phyloP scores from a whole-genome alignment of 2,329 filamentous ascomycete species.

The Lachnellula cervina region DNA sequence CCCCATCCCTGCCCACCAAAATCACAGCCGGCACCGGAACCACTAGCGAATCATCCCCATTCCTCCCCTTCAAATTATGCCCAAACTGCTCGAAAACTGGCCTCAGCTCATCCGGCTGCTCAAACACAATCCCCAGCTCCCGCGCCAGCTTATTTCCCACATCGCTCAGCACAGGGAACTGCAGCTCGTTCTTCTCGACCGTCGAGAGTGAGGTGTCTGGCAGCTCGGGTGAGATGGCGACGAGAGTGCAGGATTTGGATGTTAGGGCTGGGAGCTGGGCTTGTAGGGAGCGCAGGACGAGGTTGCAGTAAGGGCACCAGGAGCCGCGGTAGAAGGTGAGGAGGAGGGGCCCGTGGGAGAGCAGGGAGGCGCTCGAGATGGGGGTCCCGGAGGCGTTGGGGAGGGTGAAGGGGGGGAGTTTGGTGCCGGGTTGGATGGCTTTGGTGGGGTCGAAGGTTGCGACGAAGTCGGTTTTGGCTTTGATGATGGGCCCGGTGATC shows the following conservation, averaged over 20 bases:
- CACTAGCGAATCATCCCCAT: constrained; percentile 36
- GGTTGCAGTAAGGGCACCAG: constrained; percentile 45
- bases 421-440: constrained; percentile 33
- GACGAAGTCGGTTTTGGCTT: constrained; percentile 9
- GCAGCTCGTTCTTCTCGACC: constrained; percentile 37
- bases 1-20: constrained; percentile 34
- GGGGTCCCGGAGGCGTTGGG: constrained; percentile 33
- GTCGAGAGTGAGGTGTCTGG: constrained; percentile 36
- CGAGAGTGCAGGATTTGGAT: constrained; percentile 36
- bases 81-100: constrained; percentile 29
- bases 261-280: constrained; percentile 33
- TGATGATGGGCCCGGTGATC: constrained; percentile 12
- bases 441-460: constrained; percentile 14
- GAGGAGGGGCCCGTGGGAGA: constrained; percentile 33
- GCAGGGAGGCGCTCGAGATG: constrained; percentile 31
- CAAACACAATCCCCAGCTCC: constrained; percentile 35
- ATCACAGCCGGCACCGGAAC: constrained; percentile 38
- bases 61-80: constrained; percentile 29
- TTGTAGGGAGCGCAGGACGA: constrained; percentile 35
- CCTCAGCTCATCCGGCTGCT: constrained; percentile 28
- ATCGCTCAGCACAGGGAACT: constrained; percentile 40
- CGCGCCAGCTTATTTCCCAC: constrained; percentile 33
- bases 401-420: constrained; percentile 34
- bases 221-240: constrained; percentile 40
- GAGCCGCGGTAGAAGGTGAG: constrained; percentile 44